A percentile compares a stretch with the other conserved stretches of the same genome.
phyloP scores from a whole-genome alignment of 495 filamentous ascomycete species.

The Parmelia sp. region DNA sequence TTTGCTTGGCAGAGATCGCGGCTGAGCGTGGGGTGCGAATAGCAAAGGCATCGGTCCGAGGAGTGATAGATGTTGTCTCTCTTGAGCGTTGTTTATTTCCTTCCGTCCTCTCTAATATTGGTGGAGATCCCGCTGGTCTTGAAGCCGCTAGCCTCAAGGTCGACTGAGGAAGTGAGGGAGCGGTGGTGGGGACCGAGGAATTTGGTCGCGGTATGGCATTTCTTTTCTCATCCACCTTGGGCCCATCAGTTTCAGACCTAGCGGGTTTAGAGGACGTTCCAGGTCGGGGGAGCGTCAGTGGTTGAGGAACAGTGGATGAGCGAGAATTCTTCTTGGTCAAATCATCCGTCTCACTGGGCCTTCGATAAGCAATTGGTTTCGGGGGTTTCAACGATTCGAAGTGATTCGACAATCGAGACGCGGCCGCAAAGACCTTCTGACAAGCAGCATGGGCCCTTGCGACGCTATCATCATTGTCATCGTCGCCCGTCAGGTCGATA shows the following conservation, averaged over 20 bases:
- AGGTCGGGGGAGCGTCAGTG: neutral
- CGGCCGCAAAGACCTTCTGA: neutral
- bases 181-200: neutral
- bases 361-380: neutral
- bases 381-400: neutral
- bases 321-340: neutral
- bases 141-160: neutral
- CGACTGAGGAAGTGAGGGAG: neutral
- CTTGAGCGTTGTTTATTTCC: neutral
- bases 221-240: neutral
- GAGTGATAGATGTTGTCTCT: neutral
- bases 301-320: neutral
- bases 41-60: neutral
- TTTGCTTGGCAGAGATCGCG: constrained; percentile 4
- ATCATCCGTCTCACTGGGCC: neutral
- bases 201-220: neutral
- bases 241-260: neutral
- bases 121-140: neutral
- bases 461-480: constrained; percentile 1
- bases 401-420: neutral
- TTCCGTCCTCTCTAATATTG: neutral
- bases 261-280: neutral
- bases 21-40: constrained; percentile 1
- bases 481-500: constrained; percentile 18
- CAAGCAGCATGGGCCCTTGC: neutral